phyloP scores from a whole-genome alignment of 2,329 filamentous ascomycete genomes.

The Didymella sp. region DNA sequence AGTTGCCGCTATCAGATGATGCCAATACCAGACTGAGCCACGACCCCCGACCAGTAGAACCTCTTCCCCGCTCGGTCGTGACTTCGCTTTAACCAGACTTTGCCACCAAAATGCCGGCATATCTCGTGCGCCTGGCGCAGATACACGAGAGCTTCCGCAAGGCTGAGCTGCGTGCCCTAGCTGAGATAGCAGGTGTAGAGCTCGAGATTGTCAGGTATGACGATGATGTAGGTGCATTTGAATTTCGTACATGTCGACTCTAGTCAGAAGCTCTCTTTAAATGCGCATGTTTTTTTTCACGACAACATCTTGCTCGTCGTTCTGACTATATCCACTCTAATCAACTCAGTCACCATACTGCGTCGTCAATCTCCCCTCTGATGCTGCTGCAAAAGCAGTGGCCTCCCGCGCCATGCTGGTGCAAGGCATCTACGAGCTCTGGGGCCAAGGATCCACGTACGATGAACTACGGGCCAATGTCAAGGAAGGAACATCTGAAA shows the following conservation, averaged over 20 bases:
- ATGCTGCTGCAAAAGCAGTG: conserved; percentile 70
- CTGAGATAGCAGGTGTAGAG: conserved; percentile 69
- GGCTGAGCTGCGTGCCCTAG: conserved; percentile 83
- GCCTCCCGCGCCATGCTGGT: conserved; percentile 80
- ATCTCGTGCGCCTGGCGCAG: conserved; percentile 88
- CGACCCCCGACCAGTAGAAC: neutral
- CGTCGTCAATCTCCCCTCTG: conserved; percentile 70
- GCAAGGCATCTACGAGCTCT: conserved; percentile 86
- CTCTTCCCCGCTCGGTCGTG: neutral
- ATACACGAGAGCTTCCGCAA: conserved; percentile 88
- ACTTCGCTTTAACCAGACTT: neutral
- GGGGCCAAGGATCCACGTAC: conserved; percentile 76
- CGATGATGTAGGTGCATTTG: conserved; percentile 66
- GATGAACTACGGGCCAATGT: conserved; percentile 72
- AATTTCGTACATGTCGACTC: neutral
- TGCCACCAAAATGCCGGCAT: conserved; percentile 62
- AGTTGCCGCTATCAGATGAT: conserved; percentile 15
- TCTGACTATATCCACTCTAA: neutral
- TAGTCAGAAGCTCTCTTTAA: neutral
- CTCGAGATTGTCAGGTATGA: conserved; percentile 79
- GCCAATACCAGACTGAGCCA: conserved; percentile 33
- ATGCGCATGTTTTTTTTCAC: neutral
- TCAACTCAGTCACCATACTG: conserved; percentile 80
- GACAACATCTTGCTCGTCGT: neutral
- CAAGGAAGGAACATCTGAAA: conserved; percentile 62